phyloP scores from a whole-genome alignment of 108 stramenopile species.

The Cyclotella cryptica region DNA sequence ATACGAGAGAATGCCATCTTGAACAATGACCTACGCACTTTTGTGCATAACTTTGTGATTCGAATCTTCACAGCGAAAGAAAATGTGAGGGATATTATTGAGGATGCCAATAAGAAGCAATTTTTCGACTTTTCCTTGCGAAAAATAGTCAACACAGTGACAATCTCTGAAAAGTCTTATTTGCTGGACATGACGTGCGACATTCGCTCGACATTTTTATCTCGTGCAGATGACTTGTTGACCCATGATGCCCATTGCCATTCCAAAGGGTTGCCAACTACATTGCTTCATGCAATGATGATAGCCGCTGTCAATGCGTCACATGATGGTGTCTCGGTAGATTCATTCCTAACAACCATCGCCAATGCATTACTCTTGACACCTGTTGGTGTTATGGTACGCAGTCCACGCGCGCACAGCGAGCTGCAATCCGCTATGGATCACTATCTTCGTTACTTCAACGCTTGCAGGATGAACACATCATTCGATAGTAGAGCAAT shows the following conservation, averaged over 20 bases:
- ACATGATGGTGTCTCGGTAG: not conserved
- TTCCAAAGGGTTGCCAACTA: not conserved
- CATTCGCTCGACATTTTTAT: conserved; percentile 12
- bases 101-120: conserved; percentile 15
- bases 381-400: conserved; percentile 10
- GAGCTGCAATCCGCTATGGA: conserved; percentile 25
- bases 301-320: not conserved
- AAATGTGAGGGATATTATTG: conserved; percentile 25
- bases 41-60: conserved; percentile 17
- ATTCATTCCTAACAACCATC: conserved; percentile 9
- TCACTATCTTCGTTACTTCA: conserved; percentile 6
- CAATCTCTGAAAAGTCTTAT: not conserved
- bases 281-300: conserved; percentile 29
- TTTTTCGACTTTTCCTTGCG: conserved; percentile 1
- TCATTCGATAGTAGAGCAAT: conserved; percentile 12
- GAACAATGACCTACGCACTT: not conserved
- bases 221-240: conserved; percentile 21
- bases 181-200: conserved; percentile 13
- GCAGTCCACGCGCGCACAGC: not conserved
- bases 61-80: conserved; percentile 11
- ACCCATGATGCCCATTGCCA: conserved; percentile 18
- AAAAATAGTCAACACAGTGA: conserved; percentile 7
- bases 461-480: not conserved
- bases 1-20: conserved; percentile 13
- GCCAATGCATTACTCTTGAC: conserved; percentile 21